These are phyloP conservation scores for Emergomyces pasteurianus DNA, from an alignment of 2,329 filamentous ascomycete genomes.

Conservation along the genomic window DNA sequence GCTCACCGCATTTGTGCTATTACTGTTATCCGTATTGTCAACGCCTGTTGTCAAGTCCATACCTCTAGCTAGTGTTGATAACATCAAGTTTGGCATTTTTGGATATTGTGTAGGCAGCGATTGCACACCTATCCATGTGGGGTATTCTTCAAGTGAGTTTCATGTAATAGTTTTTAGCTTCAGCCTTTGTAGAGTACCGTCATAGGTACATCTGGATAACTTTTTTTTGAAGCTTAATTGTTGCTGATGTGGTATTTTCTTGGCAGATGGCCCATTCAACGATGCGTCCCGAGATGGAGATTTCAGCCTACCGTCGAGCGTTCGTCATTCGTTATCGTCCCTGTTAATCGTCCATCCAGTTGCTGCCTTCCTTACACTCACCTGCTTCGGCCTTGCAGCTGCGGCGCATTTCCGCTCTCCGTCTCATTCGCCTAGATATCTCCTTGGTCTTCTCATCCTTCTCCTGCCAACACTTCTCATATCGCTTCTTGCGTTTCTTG, in stretches of 20 bases:
- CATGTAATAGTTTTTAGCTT: neutral
- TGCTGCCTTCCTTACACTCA: slow-evolving; percentile 70
- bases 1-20: slow-evolving; percentile 68
- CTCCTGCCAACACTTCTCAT: slow-evolving; percentile 74
- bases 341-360: slow-evolving; percentile 90
- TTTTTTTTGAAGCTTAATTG: neutral
- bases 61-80: slow-evolving; percentile 64
- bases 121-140: slow-evolving; percentile 67
- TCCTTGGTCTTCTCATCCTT: slow-evolving; percentile 75
- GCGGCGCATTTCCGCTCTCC: slow-evolving; percentile 78
- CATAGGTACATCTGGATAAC: neutral
- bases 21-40: slow-evolving; percentile 80
- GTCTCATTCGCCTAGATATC: slow-evolving; percentile 79
- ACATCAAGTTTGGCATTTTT: slow-evolving; percentile 81
- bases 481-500: slow-evolving; percentile 74
- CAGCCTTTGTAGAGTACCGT: neutral
- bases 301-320: slow-evolving; percentile 53
- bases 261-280: slow-evolving; percentile 37
- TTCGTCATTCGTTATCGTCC: slow-evolving; percentile 61
- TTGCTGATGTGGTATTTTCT: neutral
- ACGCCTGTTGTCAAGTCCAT: slow-evolving; percentile 80
- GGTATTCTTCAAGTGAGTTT: slow-evolving; percentile 69
- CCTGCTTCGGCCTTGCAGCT: slow-evolving; percentile 69
- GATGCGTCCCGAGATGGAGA: slow-evolving; percentile 35
- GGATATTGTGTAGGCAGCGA: slow-evolving; percentile 59